phyloP scores from a whole-genome alignment of 2,329 filamentous ascomycete species.

The Colletotrichum sublineola region DNA sequence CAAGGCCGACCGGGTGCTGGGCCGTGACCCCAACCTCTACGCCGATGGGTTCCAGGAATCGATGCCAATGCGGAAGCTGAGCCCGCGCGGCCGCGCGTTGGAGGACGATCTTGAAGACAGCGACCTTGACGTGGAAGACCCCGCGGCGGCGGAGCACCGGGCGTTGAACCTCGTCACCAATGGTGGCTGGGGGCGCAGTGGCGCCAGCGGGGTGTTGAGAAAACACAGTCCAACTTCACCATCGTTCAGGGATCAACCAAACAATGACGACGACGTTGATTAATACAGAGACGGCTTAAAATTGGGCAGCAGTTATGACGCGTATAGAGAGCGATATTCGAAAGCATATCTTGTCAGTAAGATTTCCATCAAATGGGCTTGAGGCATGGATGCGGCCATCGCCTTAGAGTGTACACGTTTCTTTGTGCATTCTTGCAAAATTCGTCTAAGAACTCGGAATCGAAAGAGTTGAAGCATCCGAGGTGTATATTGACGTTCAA shows the following conservation, averaged over 20 bases:
- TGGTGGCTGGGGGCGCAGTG: slow-evolving; percentile 55
- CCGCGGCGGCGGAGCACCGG: slow-evolving; percentile 59
- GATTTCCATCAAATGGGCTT: slow-evolving; percentile 11
- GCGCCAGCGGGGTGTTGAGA: slow-evolving; percentile 59
- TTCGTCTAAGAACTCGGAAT: not conserved
- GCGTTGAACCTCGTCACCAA: slow-evolving; percentile 60
- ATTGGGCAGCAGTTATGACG: not conserved
- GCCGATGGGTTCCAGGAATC: slow-evolving; percentile 60
- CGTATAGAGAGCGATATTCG: slow-evolving; percentile 35
- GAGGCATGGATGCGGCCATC: slow-evolving; percentile 29
- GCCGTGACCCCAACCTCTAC: slow-evolving; percentile 69
- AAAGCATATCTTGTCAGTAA: slow-evolving; percentile 25
- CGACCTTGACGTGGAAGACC: slow-evolving; percentile 53
- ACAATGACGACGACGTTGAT: slow-evolving; percentile 39
- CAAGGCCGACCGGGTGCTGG: slow-evolving; percentile 71
- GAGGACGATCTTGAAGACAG: slow-evolving; percentile 57
- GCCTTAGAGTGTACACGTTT: slow-evolving; percentile 20
- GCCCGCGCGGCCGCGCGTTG: slow-evolving; percentile 58
- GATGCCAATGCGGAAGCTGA: slow-evolving; percentile 63
- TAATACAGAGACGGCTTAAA: slow-evolving; percentile 18
- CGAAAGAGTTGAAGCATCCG: slow-evolving; percentile 16
- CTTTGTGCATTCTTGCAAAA: slow-evolving; percentile 3
- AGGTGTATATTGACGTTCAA: slow-evolving; percentile 16
- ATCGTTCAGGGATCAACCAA: slow-evolving; percentile 27
- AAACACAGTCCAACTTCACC: slow-evolving; percentile 49